phyloP scores from a whole-genome alignment of 2,329 filamentous ascomycete genomes.

The Exophiala spinifera region DNA sequence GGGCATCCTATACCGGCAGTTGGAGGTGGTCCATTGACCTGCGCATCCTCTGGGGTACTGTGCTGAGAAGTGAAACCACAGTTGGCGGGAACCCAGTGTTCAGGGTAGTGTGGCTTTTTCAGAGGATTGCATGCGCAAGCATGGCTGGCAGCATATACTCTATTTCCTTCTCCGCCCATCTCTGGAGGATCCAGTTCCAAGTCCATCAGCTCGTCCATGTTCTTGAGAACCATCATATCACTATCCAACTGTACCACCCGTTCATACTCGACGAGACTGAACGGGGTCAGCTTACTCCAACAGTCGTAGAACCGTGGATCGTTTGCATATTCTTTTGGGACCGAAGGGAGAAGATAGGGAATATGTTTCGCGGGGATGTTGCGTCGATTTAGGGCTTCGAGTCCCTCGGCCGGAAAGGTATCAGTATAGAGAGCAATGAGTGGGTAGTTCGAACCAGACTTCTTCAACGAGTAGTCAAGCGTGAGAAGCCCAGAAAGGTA shows the following conservation, averaged over 20 bases:
- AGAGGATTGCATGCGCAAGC: conserved; percentile 85
- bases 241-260: conserved; percentile 81
- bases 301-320: conserved; percentile 86
- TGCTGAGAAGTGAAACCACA: conserved; percentile 63
- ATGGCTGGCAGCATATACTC: conserved; percentile 78
- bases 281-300: conserved; percentile 83
- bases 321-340: conserved; percentile 64
- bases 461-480: conserved; percentile 72
- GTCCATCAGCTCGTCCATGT: conserved; percentile 95
- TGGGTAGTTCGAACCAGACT: conserved; percentile 65
- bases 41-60: conserved; percentile 47
- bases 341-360: conserved; percentile 67
- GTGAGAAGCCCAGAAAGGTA: conserved; percentile 82
- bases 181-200: conserved; percentile 63
- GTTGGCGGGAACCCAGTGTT: conserved; percentile 60
- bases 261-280: conserved; percentile 71
- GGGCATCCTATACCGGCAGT: conserved; percentile 55
- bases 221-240: conserved; percentile 78
- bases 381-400: conserved; percentile 65
- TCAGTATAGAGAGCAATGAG: conserved; percentile 81
- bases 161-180: conserved; percentile 50
- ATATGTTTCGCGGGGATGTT: conserved; percentile 68
- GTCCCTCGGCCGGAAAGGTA: conserved; percentile 66
- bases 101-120: conserved; percentile 73
- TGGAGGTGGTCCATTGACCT: conserved; percentile 49